Conservation (phyloP, 306 rosid species). For the Herpetospermum pedunculosum region DNA sequence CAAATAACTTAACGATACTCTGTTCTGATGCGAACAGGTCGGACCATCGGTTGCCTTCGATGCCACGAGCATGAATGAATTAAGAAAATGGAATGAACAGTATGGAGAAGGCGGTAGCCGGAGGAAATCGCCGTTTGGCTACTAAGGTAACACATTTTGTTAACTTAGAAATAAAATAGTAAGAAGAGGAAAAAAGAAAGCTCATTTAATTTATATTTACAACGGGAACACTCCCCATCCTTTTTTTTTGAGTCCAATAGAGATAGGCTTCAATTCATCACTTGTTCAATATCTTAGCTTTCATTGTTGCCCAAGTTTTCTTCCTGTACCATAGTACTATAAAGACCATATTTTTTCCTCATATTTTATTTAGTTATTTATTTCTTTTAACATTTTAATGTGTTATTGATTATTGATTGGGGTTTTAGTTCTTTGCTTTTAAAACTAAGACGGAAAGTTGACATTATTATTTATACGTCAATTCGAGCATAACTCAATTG, state of each 20-base stretch:
- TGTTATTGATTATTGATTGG: too few species aligned
- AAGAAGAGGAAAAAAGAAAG: neutral
- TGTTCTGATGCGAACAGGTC: slow-evolving; percentile 31
- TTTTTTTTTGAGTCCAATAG: neutral
- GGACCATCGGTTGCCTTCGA: slow-evolving; percentile 92
- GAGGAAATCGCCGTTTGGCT: slow-evolving; percentile 84
- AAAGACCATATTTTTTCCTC: neutral
- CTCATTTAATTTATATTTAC: neutral
- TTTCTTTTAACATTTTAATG: neutral
- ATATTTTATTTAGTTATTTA: neutral
- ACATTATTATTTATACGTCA: too few species aligned
- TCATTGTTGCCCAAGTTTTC: neutral
- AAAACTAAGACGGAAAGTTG: too few species aligned
- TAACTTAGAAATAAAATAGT: neutral
- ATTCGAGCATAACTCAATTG: too few species aligned
- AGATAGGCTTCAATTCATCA: neutral
- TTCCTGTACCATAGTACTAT: neutral
- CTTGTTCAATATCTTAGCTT: neutral
- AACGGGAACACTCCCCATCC: neutral
- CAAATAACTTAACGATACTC: neutral
- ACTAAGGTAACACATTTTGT: slow-evolving; percentile 14
- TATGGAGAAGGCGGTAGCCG: slow-evolving; percentile 96
- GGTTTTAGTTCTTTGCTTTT: too few species aligned
- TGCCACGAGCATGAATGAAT: slow-evolving; percentile 85
- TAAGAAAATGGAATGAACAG: slow-evolving; percentile 96